These are phyloP conservation scores for Leccinum obscurum DNA, from an alignment of 768 basidiomycete species.

Conservation along the genomic window DNA sequence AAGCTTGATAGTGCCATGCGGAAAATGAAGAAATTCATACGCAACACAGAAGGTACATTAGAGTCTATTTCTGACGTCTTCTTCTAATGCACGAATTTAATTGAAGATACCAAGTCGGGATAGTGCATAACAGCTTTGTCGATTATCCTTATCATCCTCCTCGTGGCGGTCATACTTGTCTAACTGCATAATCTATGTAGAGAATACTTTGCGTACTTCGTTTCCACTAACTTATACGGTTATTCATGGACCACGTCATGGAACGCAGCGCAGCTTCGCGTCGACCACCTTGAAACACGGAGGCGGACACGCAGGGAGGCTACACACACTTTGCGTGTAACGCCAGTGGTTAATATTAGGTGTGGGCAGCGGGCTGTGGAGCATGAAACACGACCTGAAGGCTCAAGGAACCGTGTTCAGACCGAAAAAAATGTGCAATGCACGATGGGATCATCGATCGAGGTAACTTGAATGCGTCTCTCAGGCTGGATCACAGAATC, in stretches of 20 bases:
- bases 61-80: not conserved
- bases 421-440: not conserved
- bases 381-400: conserved; percentile 3
- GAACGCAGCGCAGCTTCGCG: not conserved
- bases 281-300: not conserved
- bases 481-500: not conserved
- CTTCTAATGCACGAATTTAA: conserved; percentile 4
- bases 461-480: not conserved
- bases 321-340: not conserved
- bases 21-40: conserved; percentile 75
- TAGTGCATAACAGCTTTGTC: conserved; percentile 90
- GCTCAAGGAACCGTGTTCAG: not conserved
- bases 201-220: conserved; percentile 10
- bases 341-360: not conserved
- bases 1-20: conserved; percentile 67
- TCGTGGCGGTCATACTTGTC: conserved; percentile 78
- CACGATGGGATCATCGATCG: conserved; percentile 2
- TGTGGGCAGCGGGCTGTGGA: not conserved
- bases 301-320: not conserved
- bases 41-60: conserved; percentile 71
- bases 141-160: conserved; percentile 70
- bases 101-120: conserved; percentile 77
- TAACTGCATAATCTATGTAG: conserved; percentile 30
- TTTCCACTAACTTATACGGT: conserved; percentile 19
- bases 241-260: conserved; percentile 1